Evolutionary conservation across 2,329 filamentous ascomycete species (phyloP).

Genomic region (Pseudocercospora musae): DNA sequence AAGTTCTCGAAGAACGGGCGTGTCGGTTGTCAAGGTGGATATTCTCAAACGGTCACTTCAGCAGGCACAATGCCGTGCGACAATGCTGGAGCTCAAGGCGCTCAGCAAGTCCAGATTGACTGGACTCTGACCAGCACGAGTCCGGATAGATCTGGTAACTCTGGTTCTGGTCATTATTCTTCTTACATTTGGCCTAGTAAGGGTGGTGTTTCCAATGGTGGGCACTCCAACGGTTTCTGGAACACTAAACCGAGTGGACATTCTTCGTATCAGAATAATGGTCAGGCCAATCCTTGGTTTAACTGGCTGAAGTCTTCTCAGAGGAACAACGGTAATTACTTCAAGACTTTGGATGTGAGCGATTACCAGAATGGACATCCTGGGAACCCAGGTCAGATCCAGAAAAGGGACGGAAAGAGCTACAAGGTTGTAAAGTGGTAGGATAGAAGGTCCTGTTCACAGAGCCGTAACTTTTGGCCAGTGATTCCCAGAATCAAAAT

Average conservation of each 20-base stretch:
- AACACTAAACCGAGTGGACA: too few species aligned
- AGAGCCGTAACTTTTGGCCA: not conserved
- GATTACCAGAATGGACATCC: not conserved
- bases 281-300: too few species aligned
- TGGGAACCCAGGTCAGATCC: not conserved
- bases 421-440: slow-evolving; percentile 3
- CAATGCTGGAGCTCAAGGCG: not conserved
- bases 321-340: too few species aligned
- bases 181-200: not conserved
- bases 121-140: slow-evolving; percentile 7
- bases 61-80: slow-evolving; percentile 16
- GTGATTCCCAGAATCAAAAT: not conserved
- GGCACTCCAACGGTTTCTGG: not conserved
- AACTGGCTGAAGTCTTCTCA: not conserved
- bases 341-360: not conserved
- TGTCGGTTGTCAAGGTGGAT: slow-evolving; percentile 8
- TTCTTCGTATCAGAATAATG: too few species aligned
- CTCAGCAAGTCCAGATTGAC: slow-evolving; percentile 8
- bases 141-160: not conserved
- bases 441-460: not conserved
- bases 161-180: not conserved
- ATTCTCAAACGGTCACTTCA: slow-evolving; percentile 6
- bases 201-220: not conserved
- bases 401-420: not conserved
- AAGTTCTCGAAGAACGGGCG: not conserved